These are phyloP conservation scores for Apophysomyces ossiformis DNA, from an alignment of 371 early-diverging fungal genomes.

Conservation along the genomic window DNA sequence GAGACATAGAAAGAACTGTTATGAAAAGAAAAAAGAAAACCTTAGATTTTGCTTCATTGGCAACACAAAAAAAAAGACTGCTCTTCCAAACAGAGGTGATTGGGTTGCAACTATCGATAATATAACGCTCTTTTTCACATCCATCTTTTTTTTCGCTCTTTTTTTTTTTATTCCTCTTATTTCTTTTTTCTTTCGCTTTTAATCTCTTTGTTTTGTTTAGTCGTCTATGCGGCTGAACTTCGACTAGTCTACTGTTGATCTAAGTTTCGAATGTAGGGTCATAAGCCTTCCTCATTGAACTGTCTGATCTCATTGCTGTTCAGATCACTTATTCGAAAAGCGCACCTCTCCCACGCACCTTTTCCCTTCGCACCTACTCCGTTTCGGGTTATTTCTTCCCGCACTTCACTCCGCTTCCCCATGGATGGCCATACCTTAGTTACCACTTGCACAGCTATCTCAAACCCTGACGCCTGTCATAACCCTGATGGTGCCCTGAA, in stretches of 20 bases:
- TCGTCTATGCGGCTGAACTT: constrained; percentile 11
- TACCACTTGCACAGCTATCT: neutral
- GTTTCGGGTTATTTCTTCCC: constrained; percentile 9
- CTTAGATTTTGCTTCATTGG: constrained; percentile 2
- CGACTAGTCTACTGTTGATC: neutral
- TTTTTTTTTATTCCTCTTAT: neutral
- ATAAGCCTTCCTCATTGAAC: neutral
- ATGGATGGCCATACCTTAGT: constrained; percentile 5
- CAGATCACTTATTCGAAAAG: constrained; percentile 5
- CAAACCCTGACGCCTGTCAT: constrained; percentile 4
- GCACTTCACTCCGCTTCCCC: constrained; percentile 8
- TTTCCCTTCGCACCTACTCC: neutral
- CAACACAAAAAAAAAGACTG: constrained; percentile 22
- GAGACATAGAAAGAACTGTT: constrained; percentile 1
- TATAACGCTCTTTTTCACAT: constrained; percentile 8
- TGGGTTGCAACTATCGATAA: constrained; percentile 6
- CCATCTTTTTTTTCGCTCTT: neutral
- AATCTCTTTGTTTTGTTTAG: neutral
- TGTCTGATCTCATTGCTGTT: neutral
- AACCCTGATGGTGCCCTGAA: constrained; percentile 6
- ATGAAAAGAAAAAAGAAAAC: constrained; percentile 8
- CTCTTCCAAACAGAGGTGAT: constrained; percentile 16
- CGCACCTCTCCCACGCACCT: neutral
- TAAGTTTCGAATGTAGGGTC: constrained; percentile 2
- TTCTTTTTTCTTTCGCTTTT: neutral